Percentiles rank a stretch among this genome's conserved stretches.
Conservation (phyloP, 495 filamentous ascomycete species). For the Physcia stellaris region DNA sequence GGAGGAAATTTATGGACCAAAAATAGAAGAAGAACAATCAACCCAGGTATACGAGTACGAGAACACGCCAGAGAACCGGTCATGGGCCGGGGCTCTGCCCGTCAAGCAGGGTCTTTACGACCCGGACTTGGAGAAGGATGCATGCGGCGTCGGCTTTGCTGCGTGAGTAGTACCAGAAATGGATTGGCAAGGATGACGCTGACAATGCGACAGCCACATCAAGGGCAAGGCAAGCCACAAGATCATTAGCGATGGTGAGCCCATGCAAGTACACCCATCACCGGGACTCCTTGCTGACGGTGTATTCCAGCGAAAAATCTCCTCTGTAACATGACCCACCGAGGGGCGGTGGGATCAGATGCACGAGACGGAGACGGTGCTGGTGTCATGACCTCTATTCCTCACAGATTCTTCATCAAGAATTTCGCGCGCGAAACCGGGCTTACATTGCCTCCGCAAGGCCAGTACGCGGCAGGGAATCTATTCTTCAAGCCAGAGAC, state of each 20-base stretch:
- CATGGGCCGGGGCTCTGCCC: constrained; percentile 91
- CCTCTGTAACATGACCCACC: constrained; percentile 99
- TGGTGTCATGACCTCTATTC: constrained; percentile 98
- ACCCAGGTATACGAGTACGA: constrained; percentile 72
- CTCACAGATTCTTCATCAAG: constrained; percentile 97
- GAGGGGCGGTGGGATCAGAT: constrained; percentile 95
- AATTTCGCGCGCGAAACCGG: constrained; percentile 88
- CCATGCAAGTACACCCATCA: not conserved
- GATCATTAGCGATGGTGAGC: constrained; percentile 95
- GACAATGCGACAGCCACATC: constrained; percentile 54
- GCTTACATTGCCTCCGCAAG: constrained; percentile 70
- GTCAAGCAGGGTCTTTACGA: constrained; percentile 98
- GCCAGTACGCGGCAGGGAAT: constrained; percentile 96
- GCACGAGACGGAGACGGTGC: constrained; percentile 95
- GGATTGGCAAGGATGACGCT: not conserved
- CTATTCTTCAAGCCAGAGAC: constrained; percentile 96
- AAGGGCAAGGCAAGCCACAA: constrained; percentile 97
- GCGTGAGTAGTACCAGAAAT: constrained; percentile 46
- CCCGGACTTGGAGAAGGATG: constrained; percentile 94
- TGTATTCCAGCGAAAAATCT: constrained; percentile 60
- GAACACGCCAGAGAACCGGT: constrained; percentile 65
- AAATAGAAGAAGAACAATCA: constrained; percentile 46
- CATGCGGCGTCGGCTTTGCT: constrained; percentile 97
- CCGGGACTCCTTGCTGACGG: constrained; percentile 3
- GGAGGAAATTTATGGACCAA: constrained; percentile 50